Evolutionary conservation across 495 filamentous ascomycete species (phyloP), one percentile per base, ranked within the genome.

Genomic region (Hypoxylon lienhwacheense): DNA sequence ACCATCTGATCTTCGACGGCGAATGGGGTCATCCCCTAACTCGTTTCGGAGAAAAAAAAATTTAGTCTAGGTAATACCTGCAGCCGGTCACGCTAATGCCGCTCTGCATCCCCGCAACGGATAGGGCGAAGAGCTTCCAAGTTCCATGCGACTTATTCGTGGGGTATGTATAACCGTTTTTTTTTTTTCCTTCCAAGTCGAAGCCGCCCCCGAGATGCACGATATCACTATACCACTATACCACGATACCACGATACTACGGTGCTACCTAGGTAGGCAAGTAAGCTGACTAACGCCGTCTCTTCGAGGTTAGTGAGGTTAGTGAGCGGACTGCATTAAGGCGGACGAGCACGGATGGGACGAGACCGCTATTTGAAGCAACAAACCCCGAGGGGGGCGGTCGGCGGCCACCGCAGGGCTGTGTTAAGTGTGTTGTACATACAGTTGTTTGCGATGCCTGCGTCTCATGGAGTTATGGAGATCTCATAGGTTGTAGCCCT

Each of bases 41-140:
- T 37, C 32, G 48, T 55, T 37, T 39, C 25, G 53, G 48, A 47
- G 19, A 35, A 43, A 43, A 31, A n/a, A n/a, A n/a, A n/a, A n/a
- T n/a, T n/a, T n/a, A n/a, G 22, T 40, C 29, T 53, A 31, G 21
- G 12, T 7, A 26, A 36, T 47, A 36, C 51, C 45, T 47, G 57
- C 51, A 55, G 45, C 57, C 45, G 28, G 34, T 16, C 29, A 21
- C 57, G 57, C 57, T 55, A 61, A 51, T 14, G 34, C 57, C 17
- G 39, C 34, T 41, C 37, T 47, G 22, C 57, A 47, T 55, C 44
- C 45, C 57, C 57, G 57, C 57, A 28, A 34, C 40, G 39, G 42
- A 26, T 45, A 39, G 42, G 41, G 56, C 45, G 29, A n/a, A n/a
- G n/a, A n/a, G n/a, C n/a, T n/a, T n/a, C n/a, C n/a, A n/a, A 44